These are phyloP conservation scores for Lachnellula subtilissima DNA, from an alignment of 2,329 filamentous ascomycete species.

Conservation along the genomic window DNA sequence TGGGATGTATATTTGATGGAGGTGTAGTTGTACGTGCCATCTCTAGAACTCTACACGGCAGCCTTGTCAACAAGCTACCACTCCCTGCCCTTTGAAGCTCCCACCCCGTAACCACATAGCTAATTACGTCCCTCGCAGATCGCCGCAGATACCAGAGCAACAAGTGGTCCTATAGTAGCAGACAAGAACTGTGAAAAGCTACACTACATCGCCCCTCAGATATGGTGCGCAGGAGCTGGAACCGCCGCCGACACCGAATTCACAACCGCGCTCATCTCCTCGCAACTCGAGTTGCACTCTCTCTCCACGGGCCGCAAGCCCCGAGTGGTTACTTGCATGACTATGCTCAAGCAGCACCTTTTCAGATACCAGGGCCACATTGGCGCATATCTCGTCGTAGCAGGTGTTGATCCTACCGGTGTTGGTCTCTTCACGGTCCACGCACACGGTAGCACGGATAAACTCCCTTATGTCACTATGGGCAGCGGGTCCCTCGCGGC, in stretches of 20 bases:
- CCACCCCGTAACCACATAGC: conserved; percentile 5
- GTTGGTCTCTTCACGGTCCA: conserved; percentile 96
- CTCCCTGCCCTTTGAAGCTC: neutral
- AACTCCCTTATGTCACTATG: conserved; percentile 99
- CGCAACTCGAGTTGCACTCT: conserved; percentile 94
- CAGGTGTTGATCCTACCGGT: conserved; percentile 93
- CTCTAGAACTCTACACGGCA: neutral
- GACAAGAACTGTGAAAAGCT: conserved; percentile 99
- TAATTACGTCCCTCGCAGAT: conserved; percentile 52
- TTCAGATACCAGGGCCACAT: conserved; percentile 98
- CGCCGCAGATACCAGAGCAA: conserved; percentile 95
- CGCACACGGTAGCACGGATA: conserved; percentile 96
- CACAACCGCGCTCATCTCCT: conserved; percentile 96
- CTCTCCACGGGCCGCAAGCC: conserved; percentile 95
- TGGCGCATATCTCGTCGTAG: conserved; percentile 94
- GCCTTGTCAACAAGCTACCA: neutral
- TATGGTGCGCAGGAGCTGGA: conserved; percentile 98
- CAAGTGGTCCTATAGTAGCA: conserved; percentile 94
- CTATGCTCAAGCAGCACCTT: conserved; percentile 97
- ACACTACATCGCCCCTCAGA: conserved; percentile 96
- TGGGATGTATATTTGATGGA: conserved; percentile 93
- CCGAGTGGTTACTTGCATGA: conserved; percentile 98
- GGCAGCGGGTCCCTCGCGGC: conserved; percentile 91
- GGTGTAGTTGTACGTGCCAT: conserved; percentile 74
- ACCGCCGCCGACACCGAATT: conserved; percentile 99